Base-by-base conservation (phyloP, 2,329 filamentous ascomycete species). In the Cytospora leucostoma region DNA sequence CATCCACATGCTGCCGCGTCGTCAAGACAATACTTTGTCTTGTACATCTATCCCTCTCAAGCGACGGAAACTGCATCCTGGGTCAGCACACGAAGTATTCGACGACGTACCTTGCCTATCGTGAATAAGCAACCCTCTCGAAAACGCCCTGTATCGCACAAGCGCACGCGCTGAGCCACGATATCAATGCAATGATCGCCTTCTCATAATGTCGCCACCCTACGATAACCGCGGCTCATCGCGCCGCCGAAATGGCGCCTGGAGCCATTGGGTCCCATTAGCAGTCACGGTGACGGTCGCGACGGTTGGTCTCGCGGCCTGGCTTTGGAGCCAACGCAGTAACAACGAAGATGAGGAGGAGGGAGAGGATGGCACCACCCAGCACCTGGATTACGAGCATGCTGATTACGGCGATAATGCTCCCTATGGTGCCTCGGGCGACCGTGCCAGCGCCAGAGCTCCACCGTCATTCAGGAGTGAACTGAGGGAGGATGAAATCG, bases 241-340 rank as follows among this genome's bases (percentile, higher is more conserved):
- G 70, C 80, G 83, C 74, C 82, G 83, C 79, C 82, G 85, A 77
- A 81, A 84, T 75, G 80, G 83, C 74, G 83, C 86, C 69, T 85
- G 91, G 78, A 85, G 88, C 72, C 94, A 96, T 78, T 97, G 93
- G 92, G 86, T 97, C 65, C 94, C 94, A 67, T 83, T 98, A 62
- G 89, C 88, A 68, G 78, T 97, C 68, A 97, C 93, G 56, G 87
- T 96, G 64, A 93, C 92, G 54, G 87, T 96, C 69, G 94, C 94
- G 65, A 92, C 93, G 27, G 88, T 91, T 61, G 93, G 93, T 38
- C 79, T 96, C 55, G 93, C 89, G 59, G 92, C 92, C 63, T 98
- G 94, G 94, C 87, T 93, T 65, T 97, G 93, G 93, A 96, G 90
- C 75, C 93, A 96, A 78, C 89, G 92, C 71, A 86, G 84, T 71